A percentile compares a stretch with the other conserved stretches of the same genome.
These are phyloP conservation scores for Moringa oleifera DNA, from an alignment of 345 rosid genomes.

Conservation along the genomic window DNA sequence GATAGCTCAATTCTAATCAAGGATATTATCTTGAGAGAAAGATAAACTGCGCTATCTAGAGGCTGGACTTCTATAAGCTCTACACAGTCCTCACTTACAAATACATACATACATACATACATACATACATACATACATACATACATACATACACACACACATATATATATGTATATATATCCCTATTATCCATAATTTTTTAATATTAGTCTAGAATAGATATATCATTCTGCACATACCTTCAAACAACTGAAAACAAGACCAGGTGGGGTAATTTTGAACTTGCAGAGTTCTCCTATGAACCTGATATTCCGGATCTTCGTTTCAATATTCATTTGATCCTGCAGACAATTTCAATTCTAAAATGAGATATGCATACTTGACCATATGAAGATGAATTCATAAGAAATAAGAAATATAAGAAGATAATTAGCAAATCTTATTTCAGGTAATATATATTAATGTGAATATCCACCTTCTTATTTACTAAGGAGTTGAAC, in stretches of 20 bases:
- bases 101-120: no score
- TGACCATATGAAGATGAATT: constrained; percentile 14
- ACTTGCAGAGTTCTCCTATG: constrained; percentile 98
- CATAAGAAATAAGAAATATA: neutral
- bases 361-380: neutral
- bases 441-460: constrained; percentile 2
- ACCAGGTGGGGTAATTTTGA: constrained; percentile 74
- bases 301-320: constrained; percentile 96
- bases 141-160: no score
- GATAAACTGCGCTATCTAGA: no score
- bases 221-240: constrained; percentile 39
- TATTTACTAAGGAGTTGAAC: constrained; percentile 86
- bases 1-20: constrained; percentile 1
- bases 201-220: no score
- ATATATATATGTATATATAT: no score
- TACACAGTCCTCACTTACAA: no score
- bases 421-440: constrained; percentile 9
- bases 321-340: constrained; percentile 99
- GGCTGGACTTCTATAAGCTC: no score
- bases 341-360: constrained; percentile 49
- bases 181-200: no score
- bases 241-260: constrained; percentile 91
- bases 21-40: no score
- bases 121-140: no score
- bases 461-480: constrained; percentile 54